Conservation (phyloP, 176 grass and related monocot genomes). For the Puya raimondii region DNA sequence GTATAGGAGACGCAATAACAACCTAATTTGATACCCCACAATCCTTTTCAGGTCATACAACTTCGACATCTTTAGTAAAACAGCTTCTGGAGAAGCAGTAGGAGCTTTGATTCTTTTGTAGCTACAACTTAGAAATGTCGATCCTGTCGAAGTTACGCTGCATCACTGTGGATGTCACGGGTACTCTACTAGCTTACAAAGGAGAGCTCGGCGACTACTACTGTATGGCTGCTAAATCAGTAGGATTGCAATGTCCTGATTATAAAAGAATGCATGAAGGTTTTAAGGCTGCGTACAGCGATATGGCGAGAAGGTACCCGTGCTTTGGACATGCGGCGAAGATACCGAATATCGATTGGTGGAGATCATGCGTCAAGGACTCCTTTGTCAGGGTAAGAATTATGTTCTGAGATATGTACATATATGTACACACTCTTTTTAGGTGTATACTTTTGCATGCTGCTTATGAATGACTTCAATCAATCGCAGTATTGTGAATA, state of each 20-base stretch:
- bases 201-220: conserved; percentile 97
- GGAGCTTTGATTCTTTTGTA: background rate
- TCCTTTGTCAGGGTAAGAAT: conserved; percentile 63
- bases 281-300: conserved; percentile 77
- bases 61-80: background rate
- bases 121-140: conserved; percentile 30
- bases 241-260: conserved; percentile 84
- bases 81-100: conserved; percentile 6
- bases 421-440: too few species aligned
- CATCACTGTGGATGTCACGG: conserved; percentile 90
- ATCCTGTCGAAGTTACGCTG: conserved; percentile 67
- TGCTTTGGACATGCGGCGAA: conserved; percentile 84
- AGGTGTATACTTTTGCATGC: too few species aligned
- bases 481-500: background rate
- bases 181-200: conserved; percentile 94
- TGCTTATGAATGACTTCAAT: background rate
- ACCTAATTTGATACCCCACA: too few species aligned
- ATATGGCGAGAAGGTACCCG: conserved; percentile 70
- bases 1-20: background rate
- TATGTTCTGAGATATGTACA: background rate
- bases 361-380: conserved; percentile 88
- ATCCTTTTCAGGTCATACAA: background rate
- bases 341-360: conserved; percentile 78
- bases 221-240: conserved; percentile 90
- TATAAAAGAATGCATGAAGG: conserved; percentile 93